Evolutionary conservation across 2,329 filamentous ascomycete species (phyloP).

Genomic region (Pseudopyrenochaeta lycopersici): DNA sequence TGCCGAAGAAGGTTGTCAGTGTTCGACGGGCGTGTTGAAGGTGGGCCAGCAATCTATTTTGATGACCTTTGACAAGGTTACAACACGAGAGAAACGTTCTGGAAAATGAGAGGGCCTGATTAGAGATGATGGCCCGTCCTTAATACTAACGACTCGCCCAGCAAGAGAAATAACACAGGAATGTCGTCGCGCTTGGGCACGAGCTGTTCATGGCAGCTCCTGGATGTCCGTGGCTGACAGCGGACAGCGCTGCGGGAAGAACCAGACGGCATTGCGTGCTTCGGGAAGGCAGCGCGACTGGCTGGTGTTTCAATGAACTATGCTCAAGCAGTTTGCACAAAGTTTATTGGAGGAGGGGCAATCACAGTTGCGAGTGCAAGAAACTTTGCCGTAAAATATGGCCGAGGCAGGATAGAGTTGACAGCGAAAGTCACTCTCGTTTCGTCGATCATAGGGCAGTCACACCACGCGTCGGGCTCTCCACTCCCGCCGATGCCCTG

Average conservation of each 20-base stretch:
- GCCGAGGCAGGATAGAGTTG: conserved; percentile 20
- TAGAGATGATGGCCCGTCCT: conserved; percentile 15
- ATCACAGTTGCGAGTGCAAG: conserved; percentile 13
- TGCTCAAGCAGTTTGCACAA: conserved; percentile 15
- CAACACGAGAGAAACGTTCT: conserved; percentile 42
- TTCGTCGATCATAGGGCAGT: conserved; percentile 28
- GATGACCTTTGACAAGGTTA: conserved; percentile 32
- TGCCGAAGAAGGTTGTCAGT: conserved; percentile 11
- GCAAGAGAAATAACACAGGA: conserved; percentile 17
- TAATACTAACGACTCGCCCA: conserved; percentile 22
- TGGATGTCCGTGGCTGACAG: conserved; percentile 18
- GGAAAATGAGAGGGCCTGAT: conserved; percentile 37
- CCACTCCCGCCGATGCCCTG: conserved; percentile 27
- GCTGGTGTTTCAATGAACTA: conserved; percentile 10
- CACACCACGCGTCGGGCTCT: conserved; percentile 29
- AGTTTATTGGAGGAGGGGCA: conserved; percentile 12
- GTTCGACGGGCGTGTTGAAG: conserved; percentile 21
- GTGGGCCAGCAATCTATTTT: conserved; percentile 43
- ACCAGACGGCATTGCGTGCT: conserved; percentile 17
- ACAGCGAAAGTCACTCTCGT: conserved; percentile 21
- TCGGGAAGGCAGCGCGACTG: conserved; percentile 17
- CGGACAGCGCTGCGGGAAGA: conserved; percentile 20
- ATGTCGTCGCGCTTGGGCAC: conserved; percentile 14
- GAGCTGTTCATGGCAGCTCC: conserved; percentile 3
- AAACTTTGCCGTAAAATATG: conserved; percentile 25